phyloP scores from a whole-genome alignment of 805 yeast genomes.

The Metschnikowia continentalis region DNA sequence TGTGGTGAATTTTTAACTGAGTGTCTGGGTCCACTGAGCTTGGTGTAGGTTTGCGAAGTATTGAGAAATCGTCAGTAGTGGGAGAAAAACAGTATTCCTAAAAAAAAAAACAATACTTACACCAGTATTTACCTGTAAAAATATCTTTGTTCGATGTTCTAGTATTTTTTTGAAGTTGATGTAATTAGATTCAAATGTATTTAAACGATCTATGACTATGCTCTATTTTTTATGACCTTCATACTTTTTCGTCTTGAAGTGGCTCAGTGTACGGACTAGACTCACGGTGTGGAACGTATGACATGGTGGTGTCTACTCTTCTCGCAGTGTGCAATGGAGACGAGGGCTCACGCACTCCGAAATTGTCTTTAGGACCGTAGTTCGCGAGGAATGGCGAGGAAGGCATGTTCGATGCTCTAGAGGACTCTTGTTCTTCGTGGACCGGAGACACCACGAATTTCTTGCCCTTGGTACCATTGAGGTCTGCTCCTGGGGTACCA shows the following conservation, averaged over 20 bases:
- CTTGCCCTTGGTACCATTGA: conserved; percentile 29
- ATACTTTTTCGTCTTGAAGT: conserved; percentile 25
- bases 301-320: conserved; percentile 34
- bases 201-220: neutral
- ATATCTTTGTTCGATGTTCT: neutral
- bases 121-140: no score
- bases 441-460: conserved; percentile 29
- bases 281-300: conserved; percentile 13
- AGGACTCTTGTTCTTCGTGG: conserved; percentile 17
- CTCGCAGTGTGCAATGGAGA: conserved; percentile 34
- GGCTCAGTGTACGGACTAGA: conserved; percentile 19
- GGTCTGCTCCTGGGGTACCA: conserved; percentile 18
- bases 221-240: neutral
- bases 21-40: no score
- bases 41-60: no score
- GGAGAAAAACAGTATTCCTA: no score
- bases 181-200: neutral
- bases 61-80: no score
- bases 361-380: conserved; percentile 11
- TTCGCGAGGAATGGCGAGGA: conserved; percentile 34
- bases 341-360: conserved; percentile 16
- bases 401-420: conserved; percentile 33
- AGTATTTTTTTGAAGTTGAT: neutral
- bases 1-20: no score
- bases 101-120: no score